A percentile compares a stretch with the other conserved stretches of the same genome.
These are phyloP conservation scores for Metarhizium humberi DNA, from an alignment of 2,329 filamentous ascomycete species.

Conservation along the genomic window DNA sequence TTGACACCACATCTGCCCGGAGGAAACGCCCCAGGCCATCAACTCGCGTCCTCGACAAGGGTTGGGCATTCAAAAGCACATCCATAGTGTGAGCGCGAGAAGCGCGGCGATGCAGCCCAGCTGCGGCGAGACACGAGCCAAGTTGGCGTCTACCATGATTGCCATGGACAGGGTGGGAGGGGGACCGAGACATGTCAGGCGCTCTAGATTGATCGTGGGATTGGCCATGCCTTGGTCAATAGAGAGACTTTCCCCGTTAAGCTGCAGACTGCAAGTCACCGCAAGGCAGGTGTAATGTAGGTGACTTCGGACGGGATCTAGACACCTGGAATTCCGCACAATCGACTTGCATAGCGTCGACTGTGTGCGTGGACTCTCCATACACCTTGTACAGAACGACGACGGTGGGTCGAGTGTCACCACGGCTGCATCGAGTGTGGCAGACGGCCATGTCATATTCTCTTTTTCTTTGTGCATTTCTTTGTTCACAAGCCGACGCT, in stretches of 20 bases:
- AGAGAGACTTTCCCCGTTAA: neutral
- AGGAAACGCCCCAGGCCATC: neutral
- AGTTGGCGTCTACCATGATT: neutral
- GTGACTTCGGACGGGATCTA: neutral
- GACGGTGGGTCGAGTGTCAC: neutral
- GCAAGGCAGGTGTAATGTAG: neutral
- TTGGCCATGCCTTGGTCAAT: slow-evolving; percentile 1
- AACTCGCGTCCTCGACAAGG: neutral
- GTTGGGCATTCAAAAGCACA: neutral
- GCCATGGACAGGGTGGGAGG: neutral
- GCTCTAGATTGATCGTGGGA: slow-evolving; percentile 1
- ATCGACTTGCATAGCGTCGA: neutral
- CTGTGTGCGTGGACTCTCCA: neutral
- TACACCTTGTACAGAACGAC: neutral
- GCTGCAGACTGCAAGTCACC: slow-evolving; percentile 6
- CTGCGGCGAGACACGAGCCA: neutral
- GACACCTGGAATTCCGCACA: neutral
- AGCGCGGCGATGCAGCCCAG: slow-evolving; percentile 1
- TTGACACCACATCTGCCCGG: neutral
- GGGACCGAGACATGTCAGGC: slow-evolving; percentile 5
- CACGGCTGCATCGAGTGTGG: neutral
- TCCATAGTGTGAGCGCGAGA: neutral
- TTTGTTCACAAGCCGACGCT: neutral
- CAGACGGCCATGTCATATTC: neutral
- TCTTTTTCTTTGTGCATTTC: neutral